Evolutionary conservation across 2,329 filamentous ascomycete species (phyloP).

Genomic region (Chrysosporium keratinophilum): DNA sequence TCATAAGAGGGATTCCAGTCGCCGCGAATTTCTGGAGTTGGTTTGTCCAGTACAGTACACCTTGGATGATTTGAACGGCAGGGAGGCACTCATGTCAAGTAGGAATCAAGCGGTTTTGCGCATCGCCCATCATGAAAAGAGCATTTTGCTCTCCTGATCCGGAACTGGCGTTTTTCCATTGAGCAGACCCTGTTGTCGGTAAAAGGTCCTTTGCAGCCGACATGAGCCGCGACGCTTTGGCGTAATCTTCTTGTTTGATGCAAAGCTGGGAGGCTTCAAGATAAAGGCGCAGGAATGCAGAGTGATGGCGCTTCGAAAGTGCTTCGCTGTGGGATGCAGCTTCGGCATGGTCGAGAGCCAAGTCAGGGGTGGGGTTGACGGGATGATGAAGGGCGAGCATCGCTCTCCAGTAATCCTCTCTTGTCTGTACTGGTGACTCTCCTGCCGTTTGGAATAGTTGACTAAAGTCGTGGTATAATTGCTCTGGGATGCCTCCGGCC

Average conservation of each 20-base stretch:
- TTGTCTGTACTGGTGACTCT: not conserved
- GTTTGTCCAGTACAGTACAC: not conserved
- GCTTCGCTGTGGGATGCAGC: conserved; percentile 17
- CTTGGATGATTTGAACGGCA: not conserved
- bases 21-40: not conserved
- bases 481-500: conserved; percentile 20
- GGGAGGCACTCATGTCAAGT: not conserved
- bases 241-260: conserved; percentile 25
- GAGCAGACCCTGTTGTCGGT: conserved; percentile 11
- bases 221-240: conserved; percentile 25
- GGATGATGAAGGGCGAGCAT: conserved; percentile 32
- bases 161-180: not conserved
- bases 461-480: conserved; percentile 28
- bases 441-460: not conserved
- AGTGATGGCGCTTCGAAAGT: conserved; percentile 20
- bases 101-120: not conserved
- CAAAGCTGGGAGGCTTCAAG: conserved; percentile 33
- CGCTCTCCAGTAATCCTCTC: conserved; percentile 20
- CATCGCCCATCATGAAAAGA: not conserved
- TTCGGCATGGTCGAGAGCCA: conserved; percentile 25
- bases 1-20: too few species aligned
- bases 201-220: conserved; percentile 25
- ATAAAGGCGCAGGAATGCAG: conserved; percentile 26
- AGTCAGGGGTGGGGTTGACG: conserved; percentile 24
- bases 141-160: not conserved